Evolutionary conservation across 768 basidiomycete species (phyloP).

Genomic region (Leccinum longicurvipes): DNA sequence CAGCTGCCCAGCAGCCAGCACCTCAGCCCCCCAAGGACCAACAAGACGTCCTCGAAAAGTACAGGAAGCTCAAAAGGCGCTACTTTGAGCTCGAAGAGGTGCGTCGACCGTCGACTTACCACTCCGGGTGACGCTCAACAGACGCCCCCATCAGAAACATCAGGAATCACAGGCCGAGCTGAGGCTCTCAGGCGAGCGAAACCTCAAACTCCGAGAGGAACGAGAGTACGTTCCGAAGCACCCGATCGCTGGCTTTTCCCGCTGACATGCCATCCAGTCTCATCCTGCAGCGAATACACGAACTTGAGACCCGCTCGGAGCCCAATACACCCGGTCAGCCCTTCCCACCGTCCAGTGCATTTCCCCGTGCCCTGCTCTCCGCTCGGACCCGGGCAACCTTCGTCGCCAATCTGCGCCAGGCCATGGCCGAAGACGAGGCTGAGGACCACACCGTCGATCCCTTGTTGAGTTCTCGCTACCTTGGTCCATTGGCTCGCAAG

Average conservation of each 20-base stretch:
- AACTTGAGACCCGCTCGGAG: constrained; percentile 48
- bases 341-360: constrained; percentile 44
- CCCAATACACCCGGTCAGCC: constrained; percentile 27
- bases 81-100: constrained; percentile 73
- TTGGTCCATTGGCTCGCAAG: constrained; percentile 43
- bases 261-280: constrained; percentile 34
- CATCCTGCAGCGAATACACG: constrained; percentile 58
- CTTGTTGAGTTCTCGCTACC: constrained; percentile 42
- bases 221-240: constrained; percentile 46
- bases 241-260: neutral
- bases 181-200: constrained; percentile 59
- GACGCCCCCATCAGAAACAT: constrained; percentile 43
- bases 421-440: constrained; percentile 40
- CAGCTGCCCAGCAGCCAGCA: constrained; percentile 25
- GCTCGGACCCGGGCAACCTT: constrained; percentile 43
- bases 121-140: neutral
- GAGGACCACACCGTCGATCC: constrained; percentile 49
- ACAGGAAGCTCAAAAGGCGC: constrained; percentile 60
- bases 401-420: constrained; percentile 46
- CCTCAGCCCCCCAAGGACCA: constrained; percentile 35
- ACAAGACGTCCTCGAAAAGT: constrained; percentile 58
- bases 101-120: constrained; percentile 20
- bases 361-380: constrained; percentile 46
- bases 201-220: constrained; percentile 59
- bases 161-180: constrained; percentile 58